A percentile compares a stretch with the other conserved stretches of the same genome.
phyloP scores from a whole-genome alignment of 495 filamentous ascomycete genomes.

The Ascodesmis nigricans region DNA sequence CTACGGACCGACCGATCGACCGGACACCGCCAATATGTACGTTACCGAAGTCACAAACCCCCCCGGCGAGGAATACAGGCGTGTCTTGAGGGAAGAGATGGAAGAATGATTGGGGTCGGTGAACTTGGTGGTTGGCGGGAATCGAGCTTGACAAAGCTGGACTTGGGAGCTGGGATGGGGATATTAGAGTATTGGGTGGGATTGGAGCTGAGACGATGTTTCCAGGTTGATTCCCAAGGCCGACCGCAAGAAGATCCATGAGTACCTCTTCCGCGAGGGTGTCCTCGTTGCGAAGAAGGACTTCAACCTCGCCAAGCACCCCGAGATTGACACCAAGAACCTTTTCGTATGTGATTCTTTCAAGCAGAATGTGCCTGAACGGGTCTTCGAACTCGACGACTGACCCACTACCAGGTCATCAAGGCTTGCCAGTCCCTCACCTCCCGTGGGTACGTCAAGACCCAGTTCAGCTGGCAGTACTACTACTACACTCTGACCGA shows the following conservation, averaged over 20 bases:
- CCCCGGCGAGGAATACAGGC: too few species aligned
- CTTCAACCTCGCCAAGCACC: conserved; percentile 81
- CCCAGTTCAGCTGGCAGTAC: conserved; percentile 99
- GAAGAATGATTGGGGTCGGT: too few species aligned
- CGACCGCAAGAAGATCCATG: conserved; percentile 99
- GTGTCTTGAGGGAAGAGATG: too few species aligned
- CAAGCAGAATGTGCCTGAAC: too few species aligned
- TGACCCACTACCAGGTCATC: too few species aligned
- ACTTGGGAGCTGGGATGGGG: not conserved
- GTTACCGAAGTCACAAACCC: too few species aligned
- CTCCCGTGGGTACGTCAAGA: conserved; percentile 96
- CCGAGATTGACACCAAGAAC: conserved; percentile 95
- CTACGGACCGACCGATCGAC: too few species aligned
- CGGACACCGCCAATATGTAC: too few species aligned
- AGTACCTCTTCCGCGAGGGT: conserved; percentile 99
- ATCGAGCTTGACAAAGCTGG: too few species aligned
- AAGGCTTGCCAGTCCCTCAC: conserved; percentile 95
- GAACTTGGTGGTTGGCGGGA: too few species aligned
- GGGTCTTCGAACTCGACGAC: too few species aligned
- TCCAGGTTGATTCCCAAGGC: conserved; percentile 99
- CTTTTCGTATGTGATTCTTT: conserved; percentile 36
- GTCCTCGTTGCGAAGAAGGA: conserved; percentile 98
- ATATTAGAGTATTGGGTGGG: not conserved
- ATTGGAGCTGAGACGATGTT: too few species aligned
- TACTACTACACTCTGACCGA: conserved; percentile 99